These are phyloP conservation scores for Suaeda aralocaspica DNA, from an alignment of 148 eudicot genomes.

Conservation along the genomic window DNA sequence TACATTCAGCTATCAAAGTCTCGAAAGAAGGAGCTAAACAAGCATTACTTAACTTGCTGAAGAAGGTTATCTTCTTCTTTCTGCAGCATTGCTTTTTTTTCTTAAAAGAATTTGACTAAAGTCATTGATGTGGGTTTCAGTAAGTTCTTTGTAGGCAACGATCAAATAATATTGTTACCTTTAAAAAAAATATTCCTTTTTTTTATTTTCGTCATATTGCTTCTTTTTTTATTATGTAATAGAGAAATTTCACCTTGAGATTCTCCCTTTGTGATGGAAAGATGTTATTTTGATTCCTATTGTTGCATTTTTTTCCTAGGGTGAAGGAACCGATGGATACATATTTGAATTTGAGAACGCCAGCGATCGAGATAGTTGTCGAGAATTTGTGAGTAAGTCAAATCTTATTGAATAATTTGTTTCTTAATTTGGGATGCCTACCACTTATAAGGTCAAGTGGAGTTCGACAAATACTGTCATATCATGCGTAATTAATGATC, in stretches of 20 bases:
- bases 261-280: background rate
- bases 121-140: background rate
- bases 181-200: background rate
- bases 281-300: constrained; percentile 8
- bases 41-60: constrained; percentile 64
- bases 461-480: background rate
- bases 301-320: constrained; percentile 41
- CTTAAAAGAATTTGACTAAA: background rate
- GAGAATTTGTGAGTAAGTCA: constrained; percentile 71
- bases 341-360: constrained; percentile 80
- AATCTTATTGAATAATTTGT: background rate
- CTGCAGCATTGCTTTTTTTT: background rate
- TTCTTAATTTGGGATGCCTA: background rate
- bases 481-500: background rate
- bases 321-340: constrained; percentile 48
- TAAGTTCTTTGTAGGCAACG: background rate
- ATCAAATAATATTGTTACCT: background rate
- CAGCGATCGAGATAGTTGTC: constrained; percentile 67
- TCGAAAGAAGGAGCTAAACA: constrained; percentile 57
- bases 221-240: background rate
- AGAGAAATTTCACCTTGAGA: background rate
- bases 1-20: constrained; percentile 52
- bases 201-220: background rate
- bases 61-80: constrained; percentile 21
- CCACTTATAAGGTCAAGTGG: background rate